These are phyloP conservation scores for Plectranthus barbatus DNA, from an alignment of 257 asterid genomes.

Conservation along the genomic window DNA sequence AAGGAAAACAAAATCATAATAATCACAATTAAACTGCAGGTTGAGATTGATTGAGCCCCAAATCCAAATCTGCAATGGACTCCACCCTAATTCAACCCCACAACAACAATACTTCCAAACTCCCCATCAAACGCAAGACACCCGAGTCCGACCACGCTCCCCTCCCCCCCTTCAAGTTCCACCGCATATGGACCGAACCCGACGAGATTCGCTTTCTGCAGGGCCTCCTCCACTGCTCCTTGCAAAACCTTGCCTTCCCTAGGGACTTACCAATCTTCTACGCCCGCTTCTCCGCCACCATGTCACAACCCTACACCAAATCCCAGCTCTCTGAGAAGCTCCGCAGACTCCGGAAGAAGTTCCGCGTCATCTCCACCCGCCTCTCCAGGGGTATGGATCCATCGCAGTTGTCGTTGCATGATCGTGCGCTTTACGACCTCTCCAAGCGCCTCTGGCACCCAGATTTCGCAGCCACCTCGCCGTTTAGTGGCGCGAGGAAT, in stretches of 20 bases:
- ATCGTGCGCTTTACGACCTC: conserved; percentile 52
- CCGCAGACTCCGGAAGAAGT: conserved; percentile 71
- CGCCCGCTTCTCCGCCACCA: conserved; percentile 57
- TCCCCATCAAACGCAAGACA: conserved; percentile 78
- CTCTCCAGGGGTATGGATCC: conserved; percentile 44
- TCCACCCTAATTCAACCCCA: conserved; percentile 34
- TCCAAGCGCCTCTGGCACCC: conserved; percentile 69
- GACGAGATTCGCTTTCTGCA: conserved; percentile 86
- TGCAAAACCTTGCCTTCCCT: conserved; percentile 45
- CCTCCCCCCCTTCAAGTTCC: conserved; percentile 66
- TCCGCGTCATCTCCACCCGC: conserved; percentile 50
- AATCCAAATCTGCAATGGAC: conserved; percentile 50
- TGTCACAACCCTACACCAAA: conserved; percentile 79
- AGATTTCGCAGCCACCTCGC: conserved; percentile 43
- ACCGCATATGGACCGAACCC: conserved; percentile 83
- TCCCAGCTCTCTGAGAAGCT: conserved; percentile 83
- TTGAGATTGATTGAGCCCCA: conserved; percentile 16
- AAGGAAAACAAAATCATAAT: not conserved
- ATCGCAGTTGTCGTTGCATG: conserved; percentile 51
- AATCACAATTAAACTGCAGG: conserved; percentile 1
- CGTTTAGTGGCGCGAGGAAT: conserved; percentile 38
- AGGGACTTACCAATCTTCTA: conserved; percentile 60
- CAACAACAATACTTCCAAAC: conserved; percentile 40
- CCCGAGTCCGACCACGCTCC: conserved; percentile 26
- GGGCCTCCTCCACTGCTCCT: conserved; percentile 47